Percentiles rank a stretch among this genome's conserved stretches.
Conservation (phyloP, 495 filamentous ascomycete species). For the Penicillium soppii region DNA sequence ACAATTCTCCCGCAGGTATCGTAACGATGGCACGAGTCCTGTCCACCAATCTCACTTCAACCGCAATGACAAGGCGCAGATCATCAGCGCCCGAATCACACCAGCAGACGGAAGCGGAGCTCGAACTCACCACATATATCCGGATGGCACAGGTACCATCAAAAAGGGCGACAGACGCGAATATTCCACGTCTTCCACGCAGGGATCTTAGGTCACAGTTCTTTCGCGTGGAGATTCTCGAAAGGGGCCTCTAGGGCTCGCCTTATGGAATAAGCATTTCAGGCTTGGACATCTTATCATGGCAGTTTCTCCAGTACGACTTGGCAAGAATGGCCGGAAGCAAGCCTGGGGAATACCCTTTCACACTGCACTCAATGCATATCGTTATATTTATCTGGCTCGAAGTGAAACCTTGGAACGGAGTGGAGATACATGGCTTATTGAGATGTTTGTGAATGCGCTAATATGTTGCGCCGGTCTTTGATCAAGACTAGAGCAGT, state of each 20-base stretch:
- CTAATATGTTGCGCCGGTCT: no score
- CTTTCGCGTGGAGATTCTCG: not conserved
- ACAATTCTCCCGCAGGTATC: not conserved
- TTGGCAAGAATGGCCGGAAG: no score
- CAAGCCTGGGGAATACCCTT: no score
- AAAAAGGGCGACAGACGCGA: not conserved
- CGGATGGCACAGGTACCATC: constrained; percentile 1
- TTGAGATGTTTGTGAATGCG: no score
- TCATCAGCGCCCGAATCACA: constrained; percentile 2
- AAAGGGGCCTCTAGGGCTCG: not conserved
- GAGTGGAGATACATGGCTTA: no score
- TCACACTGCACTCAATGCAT: no score
- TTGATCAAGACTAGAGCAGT: no score
- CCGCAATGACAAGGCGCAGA: not conserved
- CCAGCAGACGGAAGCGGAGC: not conserved
- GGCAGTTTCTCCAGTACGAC: no score
- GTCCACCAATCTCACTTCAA: constrained; percentile 8
- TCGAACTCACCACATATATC: constrained; percentile 3
- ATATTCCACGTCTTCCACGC: constrained; percentile 2
- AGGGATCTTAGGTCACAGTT: not conserved
- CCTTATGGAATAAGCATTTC: not conserved
- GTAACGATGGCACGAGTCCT: constrained; percentile 3
- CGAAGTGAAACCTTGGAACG: no score
- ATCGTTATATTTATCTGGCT: no score
- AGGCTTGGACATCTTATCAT: no score